Percentiles rank a stretch among this genome's conserved stretches.
These are phyloP conservation scores for Spergularia marina DNA, from an alignment of 148 eudicot species.

Conservation along the genomic window DNA sequence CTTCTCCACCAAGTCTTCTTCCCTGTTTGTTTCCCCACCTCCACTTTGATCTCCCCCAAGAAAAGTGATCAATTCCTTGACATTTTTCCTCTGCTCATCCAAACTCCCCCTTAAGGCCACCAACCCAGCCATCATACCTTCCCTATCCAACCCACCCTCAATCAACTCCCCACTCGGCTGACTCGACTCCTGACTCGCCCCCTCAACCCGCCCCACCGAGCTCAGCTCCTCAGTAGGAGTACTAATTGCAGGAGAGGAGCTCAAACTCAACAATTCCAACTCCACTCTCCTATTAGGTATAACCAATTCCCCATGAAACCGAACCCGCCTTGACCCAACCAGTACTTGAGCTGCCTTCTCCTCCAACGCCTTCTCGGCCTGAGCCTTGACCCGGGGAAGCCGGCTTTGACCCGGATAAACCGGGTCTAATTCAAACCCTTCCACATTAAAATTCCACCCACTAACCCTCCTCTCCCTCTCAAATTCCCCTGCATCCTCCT, in stretches of 20 bases:
- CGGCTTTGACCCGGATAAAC: slow-evolving; percentile 36
- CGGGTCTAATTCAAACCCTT: slow-evolving; percentile 65
- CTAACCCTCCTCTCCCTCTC: slow-evolving; percentile 68
- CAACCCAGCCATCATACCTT: slow-evolving; percentile 44
- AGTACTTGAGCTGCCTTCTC: background rate
- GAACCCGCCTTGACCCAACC: slow-evolving; percentile 18
- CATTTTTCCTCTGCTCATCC: slow-evolving; percentile 60
- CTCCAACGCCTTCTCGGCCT: background rate
- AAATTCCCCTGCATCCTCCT: slow-evolving; percentile 28
- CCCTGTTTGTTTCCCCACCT: slow-evolving; percentile 35
- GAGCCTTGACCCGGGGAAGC: background rate
- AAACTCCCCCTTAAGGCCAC: slow-evolving; percentile 49
- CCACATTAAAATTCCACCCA: slow-evolving; percentile 81
- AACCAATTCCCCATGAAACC: slow-evolving; percentile 29
- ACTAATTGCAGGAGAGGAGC: slow-evolving; percentile 24
- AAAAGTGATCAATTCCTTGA: slow-evolving; percentile 39
- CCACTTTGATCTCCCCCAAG: slow-evolving; percentile 31
- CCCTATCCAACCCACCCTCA: slow-evolving; percentile 34
- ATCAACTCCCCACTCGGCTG: slow-evolving; percentile 19
- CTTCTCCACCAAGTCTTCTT: slow-evolving; percentile 49
- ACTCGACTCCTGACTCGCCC: background rate
- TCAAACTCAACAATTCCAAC: slow-evolving; percentile 17
- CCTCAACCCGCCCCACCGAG: slow-evolving; percentile 19
- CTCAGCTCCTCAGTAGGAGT: slow-evolving; percentile 27
- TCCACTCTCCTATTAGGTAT: slow-evolving; percentile 28